phyloP scores from a whole-genome alignment of 1,284 basidiomycete species.

The Butyriboletus regius region DNA sequence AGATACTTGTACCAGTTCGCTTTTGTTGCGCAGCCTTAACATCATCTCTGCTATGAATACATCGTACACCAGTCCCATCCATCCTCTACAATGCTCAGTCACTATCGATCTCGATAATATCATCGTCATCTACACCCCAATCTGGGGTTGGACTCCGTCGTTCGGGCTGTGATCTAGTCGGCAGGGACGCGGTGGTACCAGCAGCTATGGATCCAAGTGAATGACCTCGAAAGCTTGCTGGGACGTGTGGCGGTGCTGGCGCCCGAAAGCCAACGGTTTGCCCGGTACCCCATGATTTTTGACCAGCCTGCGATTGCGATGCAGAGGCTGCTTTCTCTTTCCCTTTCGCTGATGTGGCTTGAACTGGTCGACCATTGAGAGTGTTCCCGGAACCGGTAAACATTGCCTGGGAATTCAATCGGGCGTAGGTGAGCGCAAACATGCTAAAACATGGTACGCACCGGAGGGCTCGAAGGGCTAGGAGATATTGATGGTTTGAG shows the following conservation, averaged over 20 bases:
- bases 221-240: constrained; percentile 30
- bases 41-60: constrained; percentile 5
- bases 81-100: constrained; percentile 38
- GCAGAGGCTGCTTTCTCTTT: constrained; percentile 47
- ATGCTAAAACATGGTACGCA: constrained; percentile 13
- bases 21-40: background rate
- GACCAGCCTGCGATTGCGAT: constrained; percentile 21
- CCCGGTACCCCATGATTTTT: constrained; percentile 51
- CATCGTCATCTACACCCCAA: constrained; percentile 70
- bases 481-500: constrained; percentile 26
- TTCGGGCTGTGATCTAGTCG: constrained; percentile 30
- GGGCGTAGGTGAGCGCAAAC: constrained; percentile 3
- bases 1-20: background rate
- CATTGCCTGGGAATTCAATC: constrained; percentile 26
- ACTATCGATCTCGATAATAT: constrained; percentile 67
- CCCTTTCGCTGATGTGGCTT: constrained; percentile 37
- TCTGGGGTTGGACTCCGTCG: constrained; percentile 63
- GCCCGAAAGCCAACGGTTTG: constrained; percentile 46
- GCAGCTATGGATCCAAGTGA: constrained; percentile 49
- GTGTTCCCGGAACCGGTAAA: constrained; percentile 51
- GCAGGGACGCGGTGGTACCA: constrained; percentile 48
- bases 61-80: constrained; percentile 5
- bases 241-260: constrained; percentile 34
- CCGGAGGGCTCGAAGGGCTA: constrained; percentile 21
- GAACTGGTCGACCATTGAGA: constrained; percentile 42